These are phyloP conservation scores for Leishmania aethiopica DNA, from an alignment of 208 protist species.

Conservation along the genomic window DNA sequence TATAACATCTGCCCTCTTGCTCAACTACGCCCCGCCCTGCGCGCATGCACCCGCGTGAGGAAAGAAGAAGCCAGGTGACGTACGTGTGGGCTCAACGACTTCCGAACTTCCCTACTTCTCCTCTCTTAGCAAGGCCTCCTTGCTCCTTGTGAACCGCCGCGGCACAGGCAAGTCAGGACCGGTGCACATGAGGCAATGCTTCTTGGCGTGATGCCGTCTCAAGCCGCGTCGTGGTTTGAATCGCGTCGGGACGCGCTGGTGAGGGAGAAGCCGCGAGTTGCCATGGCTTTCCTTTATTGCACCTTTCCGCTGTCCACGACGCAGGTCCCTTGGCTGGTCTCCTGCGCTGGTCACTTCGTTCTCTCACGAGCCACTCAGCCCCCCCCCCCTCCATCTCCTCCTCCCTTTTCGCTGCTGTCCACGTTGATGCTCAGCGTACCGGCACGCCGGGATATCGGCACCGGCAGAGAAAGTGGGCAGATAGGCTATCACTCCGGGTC, in stretches of 20 bases:
- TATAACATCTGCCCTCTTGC: background rate
- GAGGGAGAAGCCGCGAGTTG: background rate
- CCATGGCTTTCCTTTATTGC: background rate
- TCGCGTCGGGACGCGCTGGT: background rate
- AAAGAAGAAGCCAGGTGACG: background rate
- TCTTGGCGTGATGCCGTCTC: background rate
- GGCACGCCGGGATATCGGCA: background rate
- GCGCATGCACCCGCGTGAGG: background rate
- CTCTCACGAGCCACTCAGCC: background rate
- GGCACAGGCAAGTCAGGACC: background rate
- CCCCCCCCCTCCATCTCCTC: background rate
- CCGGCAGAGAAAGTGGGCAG: background rate
- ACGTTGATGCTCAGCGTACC: background rate
- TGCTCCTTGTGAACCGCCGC: background rate
- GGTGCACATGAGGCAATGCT: background rate
- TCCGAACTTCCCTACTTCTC: background rate
- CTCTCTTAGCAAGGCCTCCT: background rate
- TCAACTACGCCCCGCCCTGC: background rate
- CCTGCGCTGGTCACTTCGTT: background rate
- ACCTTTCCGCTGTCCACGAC: background rate
- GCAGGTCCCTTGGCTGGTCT: background rate
- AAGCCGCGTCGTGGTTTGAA: background rate
- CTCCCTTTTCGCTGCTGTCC: background rate
- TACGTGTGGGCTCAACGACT: background rate
- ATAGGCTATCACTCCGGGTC: background rate